Conservation (phyloP, 75 land plant species). For the Selaginella moellendorffii region DNA sequence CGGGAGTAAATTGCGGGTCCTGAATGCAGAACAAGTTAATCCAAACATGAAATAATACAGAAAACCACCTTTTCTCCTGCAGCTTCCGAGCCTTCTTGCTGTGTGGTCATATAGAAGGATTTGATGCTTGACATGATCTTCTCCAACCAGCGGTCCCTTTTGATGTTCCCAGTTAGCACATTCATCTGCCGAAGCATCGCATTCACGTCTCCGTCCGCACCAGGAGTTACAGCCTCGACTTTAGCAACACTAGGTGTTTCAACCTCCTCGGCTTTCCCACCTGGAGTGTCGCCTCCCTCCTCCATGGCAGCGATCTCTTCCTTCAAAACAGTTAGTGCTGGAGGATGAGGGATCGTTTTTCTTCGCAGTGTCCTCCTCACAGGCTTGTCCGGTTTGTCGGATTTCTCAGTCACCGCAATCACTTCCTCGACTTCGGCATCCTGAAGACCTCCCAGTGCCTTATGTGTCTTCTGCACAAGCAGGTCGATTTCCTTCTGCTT, state of each 20-base stretch:
- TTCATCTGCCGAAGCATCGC: conserved; percentile 29
- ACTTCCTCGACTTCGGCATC: conserved; percentile 52
- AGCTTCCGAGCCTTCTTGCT: too few relatives aligned
- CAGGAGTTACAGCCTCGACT: conserved; percentile 27
- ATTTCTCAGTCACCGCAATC: conserved; percentile 24
- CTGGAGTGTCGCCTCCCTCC: too few relatives aligned
- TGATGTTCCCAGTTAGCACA: conserved; percentile 46
- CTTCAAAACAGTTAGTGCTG: conserved; percentile 41
- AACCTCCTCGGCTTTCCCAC: not conserved
- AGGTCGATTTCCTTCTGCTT: conserved; percentile 79
- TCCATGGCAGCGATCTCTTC: conserved; percentile 22
- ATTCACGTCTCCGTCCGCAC: conserved; percentile 25
- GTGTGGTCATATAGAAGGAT: not conserved
- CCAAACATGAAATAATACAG: too few relatives aligned
- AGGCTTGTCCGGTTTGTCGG: conserved; percentile 14
- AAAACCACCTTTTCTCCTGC: not conserved
- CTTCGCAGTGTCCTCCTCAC: conserved; percentile 23
- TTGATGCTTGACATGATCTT: conserved; percentile 55
- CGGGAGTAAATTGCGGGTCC: conserved; percentile 42
- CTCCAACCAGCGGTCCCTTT: conserved; percentile 84
- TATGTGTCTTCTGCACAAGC: conserved; percentile 71
- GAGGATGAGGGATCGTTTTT: conserved; percentile 22
- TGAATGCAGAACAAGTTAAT: too few relatives aligned
- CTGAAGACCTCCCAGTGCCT: conserved; percentile 64
- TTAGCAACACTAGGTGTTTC: not conserved